Evolutionary conservation across 1,284 basidiomycete species (phyloP).

Genomic region (Rhizoctonia solani): DNA sequence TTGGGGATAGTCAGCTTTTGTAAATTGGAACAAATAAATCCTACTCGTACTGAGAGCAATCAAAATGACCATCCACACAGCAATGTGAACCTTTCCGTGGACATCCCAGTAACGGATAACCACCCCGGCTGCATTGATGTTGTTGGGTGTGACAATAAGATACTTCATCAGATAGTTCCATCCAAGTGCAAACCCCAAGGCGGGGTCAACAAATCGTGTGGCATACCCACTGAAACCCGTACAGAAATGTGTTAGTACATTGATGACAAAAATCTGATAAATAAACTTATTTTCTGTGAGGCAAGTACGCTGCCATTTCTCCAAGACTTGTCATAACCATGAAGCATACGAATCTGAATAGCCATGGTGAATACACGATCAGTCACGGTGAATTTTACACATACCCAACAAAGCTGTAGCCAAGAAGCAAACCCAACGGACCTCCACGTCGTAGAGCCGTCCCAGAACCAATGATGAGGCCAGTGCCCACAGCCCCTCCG

Average conservation of each 20-base stretch:
- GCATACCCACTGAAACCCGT: slow-evolving; percentile 40
- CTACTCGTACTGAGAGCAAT: slow-evolving; percentile 56
- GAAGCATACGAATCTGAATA: slow-evolving; percentile 33
- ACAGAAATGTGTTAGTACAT: slow-evolving; percentile 19
- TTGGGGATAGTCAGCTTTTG: slow-evolving; percentile 38
- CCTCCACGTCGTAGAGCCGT: slow-evolving; percentile 49
- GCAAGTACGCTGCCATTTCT: slow-evolving; percentile 50
- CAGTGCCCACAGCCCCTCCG: slow-evolving; percentile 68
- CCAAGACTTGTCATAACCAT: slow-evolving; percentile 38
- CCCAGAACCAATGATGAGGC: slow-evolving; percentile 72
- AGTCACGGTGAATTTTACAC: background rate
- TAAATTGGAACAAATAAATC: background rate
- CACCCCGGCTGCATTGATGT: slow-evolving; percentile 62
- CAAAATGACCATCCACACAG: slow-evolving; percentile 64
- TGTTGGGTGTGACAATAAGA: slow-evolving; percentile 46
- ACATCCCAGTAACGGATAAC: slow-evolving; percentile 64
- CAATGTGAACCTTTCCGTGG: slow-evolving; percentile 52
- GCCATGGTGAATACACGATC: background rate
- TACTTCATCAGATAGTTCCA: slow-evolving; percentile 44
- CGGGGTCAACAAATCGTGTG: slow-evolving; percentile 50
- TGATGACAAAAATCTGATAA: slow-evolving; percentile 8
- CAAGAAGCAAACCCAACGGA: slow-evolving; percentile 50
- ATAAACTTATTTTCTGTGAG: slow-evolving; percentile 46
- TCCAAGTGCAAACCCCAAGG: slow-evolving; percentile 47
- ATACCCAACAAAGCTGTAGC: slow-evolving; percentile 47